These are phyloP conservation scores for Bacterosira constricta DNA, from an alignment of 108 stramenopile species.

Conservation along the genomic window DNA sequence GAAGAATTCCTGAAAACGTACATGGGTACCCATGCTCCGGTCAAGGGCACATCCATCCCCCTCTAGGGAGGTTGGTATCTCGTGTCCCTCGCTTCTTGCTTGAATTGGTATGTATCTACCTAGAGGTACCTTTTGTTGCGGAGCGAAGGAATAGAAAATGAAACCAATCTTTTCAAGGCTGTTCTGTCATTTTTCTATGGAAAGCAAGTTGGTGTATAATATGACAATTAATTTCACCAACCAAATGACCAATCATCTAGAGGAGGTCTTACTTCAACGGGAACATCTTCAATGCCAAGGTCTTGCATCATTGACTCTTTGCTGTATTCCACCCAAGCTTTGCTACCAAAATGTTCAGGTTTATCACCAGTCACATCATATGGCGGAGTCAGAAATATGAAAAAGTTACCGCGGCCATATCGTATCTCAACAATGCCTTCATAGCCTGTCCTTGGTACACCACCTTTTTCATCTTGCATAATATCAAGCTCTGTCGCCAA, in stretches of 20 bases:
- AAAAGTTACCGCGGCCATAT: slow-evolving; percentile 40
- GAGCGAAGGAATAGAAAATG: too few relatives aligned
- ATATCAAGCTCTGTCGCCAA: slow-evolving; percentile 68
- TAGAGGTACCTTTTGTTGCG: too few relatives aligned
- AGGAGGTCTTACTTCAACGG: background rate
- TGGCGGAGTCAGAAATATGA: slow-evolving; percentile 63
- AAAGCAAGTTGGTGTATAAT: too few relatives aligned
- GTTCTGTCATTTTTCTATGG: background rate
- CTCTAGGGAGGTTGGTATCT: too few relatives aligned
- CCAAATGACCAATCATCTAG: background rate
- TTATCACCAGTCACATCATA: slow-evolving; percentile 8
- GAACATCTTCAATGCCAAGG: slow-evolving; percentile 9
- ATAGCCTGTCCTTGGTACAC: slow-evolving; percentile 90
- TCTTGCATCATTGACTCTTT: slow-evolving; percentile 26
- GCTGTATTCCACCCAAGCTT: slow-evolving; percentile 34
- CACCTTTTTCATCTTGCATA: slow-evolving; percentile 91
- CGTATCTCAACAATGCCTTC: slow-evolving; percentile 87
- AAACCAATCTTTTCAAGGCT: too few relatives aligned
- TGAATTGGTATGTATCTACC: too few relatives aligned
- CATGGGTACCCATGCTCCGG: too few relatives aligned
- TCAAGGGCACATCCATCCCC: too few relatives aligned
- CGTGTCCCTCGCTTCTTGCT: too few relatives aligned
- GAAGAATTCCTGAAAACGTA: too few relatives aligned
- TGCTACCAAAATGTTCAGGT: slow-evolving; percentile 34
- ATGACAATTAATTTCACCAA: background rate